Conservation (phyloP, 192 early-diverging fungal species). For the Coemansia sp. region DNA sequence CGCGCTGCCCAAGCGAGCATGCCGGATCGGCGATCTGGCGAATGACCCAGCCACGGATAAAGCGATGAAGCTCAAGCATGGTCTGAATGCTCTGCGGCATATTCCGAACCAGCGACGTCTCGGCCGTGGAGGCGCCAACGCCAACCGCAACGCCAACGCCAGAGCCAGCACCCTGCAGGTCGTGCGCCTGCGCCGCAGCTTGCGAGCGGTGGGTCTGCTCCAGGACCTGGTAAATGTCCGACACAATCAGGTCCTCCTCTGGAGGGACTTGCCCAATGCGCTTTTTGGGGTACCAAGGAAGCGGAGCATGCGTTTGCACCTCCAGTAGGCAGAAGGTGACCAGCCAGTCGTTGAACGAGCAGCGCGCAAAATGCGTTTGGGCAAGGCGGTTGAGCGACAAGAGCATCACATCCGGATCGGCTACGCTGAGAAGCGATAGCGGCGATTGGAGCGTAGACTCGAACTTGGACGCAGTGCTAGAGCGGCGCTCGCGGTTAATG, state of each 20-base stretch:
- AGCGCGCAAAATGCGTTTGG: conserved; percentile 50
- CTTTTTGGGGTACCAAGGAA: conserved; percentile 54
- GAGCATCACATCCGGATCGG: conserved; percentile 26
- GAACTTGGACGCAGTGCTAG: conserved; percentile 18
- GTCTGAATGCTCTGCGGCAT: conserved; percentile 66
- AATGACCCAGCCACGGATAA: conserved; percentile 68
- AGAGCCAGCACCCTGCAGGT: conserved; percentile 10
- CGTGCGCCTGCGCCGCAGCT: conserved; percentile 17
- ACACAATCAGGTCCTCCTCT: conserved; percentile 62
- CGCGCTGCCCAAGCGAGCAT: conserved; percentile 54
- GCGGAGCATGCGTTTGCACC: conserved; percentile 47
- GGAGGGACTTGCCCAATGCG: conserved; percentile 39
- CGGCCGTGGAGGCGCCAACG: conserved; percentile 38
- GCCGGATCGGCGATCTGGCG: conserved; percentile 55
- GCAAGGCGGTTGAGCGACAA: conserved; percentile 46
- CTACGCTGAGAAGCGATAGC: conserved; percentile 34
- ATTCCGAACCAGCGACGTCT: conserved; percentile 55
- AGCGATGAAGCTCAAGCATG: conserved; percentile 63
- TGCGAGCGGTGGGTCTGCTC: conserved; percentile 54
- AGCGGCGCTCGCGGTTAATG: conserved; percentile 31
- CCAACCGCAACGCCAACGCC: conserved; percentile 16
- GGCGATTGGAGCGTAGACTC: conserved; percentile 25
- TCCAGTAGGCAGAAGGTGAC: conserved; percentile 51
- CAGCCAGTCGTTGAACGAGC: conserved; percentile 54
- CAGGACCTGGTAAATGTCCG: conserved; percentile 64